A percentile compares a stretch with the other conserved stretches of the same genome.
Conservation (phyloP, 176 grass and related monocot species). For the Bromus sterilis region DNA sequence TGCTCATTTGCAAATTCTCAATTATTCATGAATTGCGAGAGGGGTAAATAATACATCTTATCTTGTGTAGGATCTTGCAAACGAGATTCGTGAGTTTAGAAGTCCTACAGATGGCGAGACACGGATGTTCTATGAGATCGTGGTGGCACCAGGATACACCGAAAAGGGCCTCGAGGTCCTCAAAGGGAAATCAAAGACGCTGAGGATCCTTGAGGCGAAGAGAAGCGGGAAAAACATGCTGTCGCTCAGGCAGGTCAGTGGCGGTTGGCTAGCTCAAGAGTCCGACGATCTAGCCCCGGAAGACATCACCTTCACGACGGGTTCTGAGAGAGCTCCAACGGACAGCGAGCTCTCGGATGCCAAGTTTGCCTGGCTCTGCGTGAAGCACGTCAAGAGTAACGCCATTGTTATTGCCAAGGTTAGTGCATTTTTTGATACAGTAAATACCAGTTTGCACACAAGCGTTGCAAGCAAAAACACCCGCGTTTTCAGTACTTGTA, state of each 20-base stretch:
- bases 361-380: conserved; percentile 87
- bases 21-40: neutral
- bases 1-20: neutral
- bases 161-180: conserved; percentile 73
- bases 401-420: conserved; percentile 98
- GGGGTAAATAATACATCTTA: neutral
- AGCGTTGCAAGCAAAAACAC: neutral
- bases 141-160: conserved; percentile 75
- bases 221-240: conserved; percentile 63
- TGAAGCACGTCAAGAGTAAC: conserved; percentile 97
- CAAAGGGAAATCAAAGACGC: conserved; percentile 74
- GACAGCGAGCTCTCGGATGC: conserved; percentile 56
- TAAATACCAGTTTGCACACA: neutral
- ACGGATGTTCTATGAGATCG: conserved; percentile 95
- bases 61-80: conserved; percentile 60
- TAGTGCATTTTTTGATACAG: neutral
- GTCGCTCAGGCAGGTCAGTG: conserved; percentile 70
- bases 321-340: conserved; percentile 21
- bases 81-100: conserved; percentile 78
- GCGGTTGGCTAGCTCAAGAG: conserved; percentile 79
- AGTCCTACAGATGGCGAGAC: conserved; percentile 67
- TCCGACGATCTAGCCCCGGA: conserved; percentile 68
- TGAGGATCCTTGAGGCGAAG: conserved; percentile 85
- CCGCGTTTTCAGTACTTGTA: neutral
- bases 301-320: conserved; percentile 57